Percentiles rank a stretch among this genome's conserved stretches.
Conservation (phyloP, 768 basidiomycete genomes). For the Phlebiopsis flavidoalba region DNA sequence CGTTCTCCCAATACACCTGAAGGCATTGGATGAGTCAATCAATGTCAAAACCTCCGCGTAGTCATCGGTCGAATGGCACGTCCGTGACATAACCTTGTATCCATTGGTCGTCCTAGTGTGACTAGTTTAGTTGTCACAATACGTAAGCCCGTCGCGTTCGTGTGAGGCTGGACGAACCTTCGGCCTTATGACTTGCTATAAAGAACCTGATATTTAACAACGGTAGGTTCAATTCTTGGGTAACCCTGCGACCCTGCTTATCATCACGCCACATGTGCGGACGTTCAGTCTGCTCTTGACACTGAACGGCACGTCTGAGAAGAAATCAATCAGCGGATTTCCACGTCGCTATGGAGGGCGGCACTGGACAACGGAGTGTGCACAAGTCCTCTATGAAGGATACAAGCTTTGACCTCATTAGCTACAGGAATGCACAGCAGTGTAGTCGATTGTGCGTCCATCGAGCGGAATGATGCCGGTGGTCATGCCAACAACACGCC, state of each 20-base stretch:
- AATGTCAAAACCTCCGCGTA: background rate
- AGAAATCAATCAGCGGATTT: background rate
- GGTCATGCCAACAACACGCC: conserved; percentile 90
- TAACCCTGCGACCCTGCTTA: conserved; percentile 65
- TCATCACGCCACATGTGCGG: conserved; percentile 87
- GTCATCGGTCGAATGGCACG: background rate
- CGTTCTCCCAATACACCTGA: conserved; percentile 89
- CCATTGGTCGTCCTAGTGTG: conserved; percentile 71
- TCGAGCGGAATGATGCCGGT: conserved; percentile 70
- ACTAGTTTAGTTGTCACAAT: background rate
- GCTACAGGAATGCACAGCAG: conserved; percentile 63
- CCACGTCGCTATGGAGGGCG: background rate
- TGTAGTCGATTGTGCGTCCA: conserved; percentile 80
- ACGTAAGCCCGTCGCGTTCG: background rate
- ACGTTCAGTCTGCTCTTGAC: conserved; percentile 57
- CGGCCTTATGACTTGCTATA: conserved; percentile 81
- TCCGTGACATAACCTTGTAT: conserved; percentile 55
- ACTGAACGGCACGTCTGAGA: conserved; percentile 72
- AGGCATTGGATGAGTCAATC: background rate
- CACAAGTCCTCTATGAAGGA: conserved; percentile 60
- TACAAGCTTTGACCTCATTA: conserved; percentile 64
- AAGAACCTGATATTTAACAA: background rate
- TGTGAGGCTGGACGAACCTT: conserved; percentile 48
- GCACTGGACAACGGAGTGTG: conserved; percentile 73
- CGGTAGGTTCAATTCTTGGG: too few species aligned